Conservation (phyloP, 73 alveolate genomes). For the Paramecium pentaurelia region DNA sequence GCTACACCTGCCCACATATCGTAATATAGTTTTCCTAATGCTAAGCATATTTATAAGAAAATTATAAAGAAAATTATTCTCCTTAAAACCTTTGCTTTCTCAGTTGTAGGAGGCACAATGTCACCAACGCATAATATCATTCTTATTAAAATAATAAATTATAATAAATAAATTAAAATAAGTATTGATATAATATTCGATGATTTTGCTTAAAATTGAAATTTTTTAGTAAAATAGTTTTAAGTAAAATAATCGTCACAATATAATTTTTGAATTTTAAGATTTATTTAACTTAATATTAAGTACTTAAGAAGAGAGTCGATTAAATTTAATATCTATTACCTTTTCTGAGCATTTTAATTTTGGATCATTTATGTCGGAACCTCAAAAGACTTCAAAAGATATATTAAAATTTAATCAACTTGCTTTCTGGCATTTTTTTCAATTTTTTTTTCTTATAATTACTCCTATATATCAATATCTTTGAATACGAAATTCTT, state of each 20-base stretch:
- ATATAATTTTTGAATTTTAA: too few relatives aligned
- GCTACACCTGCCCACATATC: conserved; percentile 49
- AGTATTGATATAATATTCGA: not conserved
- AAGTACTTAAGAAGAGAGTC: too few relatives aligned
- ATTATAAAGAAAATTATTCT: conserved; percentile 9
- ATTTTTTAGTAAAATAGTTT: too few relatives aligned
- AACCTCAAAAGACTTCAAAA: not conserved
- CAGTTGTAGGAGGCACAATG: conserved; percentile 43
- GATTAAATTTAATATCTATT: too few relatives aligned
- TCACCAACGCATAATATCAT: conserved; percentile 42
- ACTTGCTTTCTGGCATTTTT: too few relatives aligned
- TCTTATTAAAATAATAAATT: not conserved
- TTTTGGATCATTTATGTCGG: not conserved
- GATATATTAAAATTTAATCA: not conserved
- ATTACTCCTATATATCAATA: too few relatives aligned
- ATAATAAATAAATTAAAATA: not conserved
- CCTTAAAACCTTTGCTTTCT: conserved; percentile 50
- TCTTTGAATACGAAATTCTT: too few relatives aligned
- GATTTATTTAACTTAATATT: too few relatives aligned
- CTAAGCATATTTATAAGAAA: not conserved
- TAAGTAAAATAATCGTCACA: not conserved
- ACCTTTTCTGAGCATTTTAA: not conserved
- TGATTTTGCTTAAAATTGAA: not conserved
- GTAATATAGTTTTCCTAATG: not conserved
- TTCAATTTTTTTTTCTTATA: too few relatives aligned